Conservation (phyloP, 2,329 filamentous ascomycete species). For the Pyricularia pennisetigena region DNA sequence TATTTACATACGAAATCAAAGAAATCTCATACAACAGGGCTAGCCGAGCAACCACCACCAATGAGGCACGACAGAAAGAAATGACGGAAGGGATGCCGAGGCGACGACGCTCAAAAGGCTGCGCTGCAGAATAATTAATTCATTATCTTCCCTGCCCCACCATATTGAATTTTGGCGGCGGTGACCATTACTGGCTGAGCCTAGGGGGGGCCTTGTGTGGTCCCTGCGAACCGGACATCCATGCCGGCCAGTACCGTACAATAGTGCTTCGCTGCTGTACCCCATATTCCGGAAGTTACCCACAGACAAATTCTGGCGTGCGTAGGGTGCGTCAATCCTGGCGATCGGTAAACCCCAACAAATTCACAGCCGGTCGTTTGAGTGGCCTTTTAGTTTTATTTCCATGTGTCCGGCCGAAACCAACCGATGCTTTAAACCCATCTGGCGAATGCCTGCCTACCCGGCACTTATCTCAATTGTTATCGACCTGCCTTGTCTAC, state of each 20-base stretch:
- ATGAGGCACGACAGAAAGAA: not conserved
- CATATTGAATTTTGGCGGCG: not conserved
- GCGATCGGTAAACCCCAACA: not conserved
- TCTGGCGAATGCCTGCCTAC: not conserved
- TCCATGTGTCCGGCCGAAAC: constrained; percentile 1
- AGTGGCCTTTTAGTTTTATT: not conserved
- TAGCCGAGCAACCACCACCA: not conserved
- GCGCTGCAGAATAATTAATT: not conserved
- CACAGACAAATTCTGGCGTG: not conserved
- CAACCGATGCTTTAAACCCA: not conserved
- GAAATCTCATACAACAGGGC: not conserved
- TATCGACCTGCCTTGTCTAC: not conserved
- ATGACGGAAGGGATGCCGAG: not conserved
- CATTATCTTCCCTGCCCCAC: not conserved
- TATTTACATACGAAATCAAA: not conserved
- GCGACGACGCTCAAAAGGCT: not conserved
- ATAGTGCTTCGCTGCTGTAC: not conserved
- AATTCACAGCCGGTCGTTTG: not conserved
- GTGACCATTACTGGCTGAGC: not conserved
- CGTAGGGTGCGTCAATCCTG: not conserved
- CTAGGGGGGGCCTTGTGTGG: not conserved
- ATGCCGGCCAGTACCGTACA: not conserved
- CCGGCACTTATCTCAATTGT: not conserved
- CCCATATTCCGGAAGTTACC: not conserved
- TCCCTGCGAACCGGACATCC: not conserved